These are phyloP conservation scores for Raphanus raphanistrum DNA, from an alignment of 345 rosid genomes.

Conservation along the genomic window DNA sequence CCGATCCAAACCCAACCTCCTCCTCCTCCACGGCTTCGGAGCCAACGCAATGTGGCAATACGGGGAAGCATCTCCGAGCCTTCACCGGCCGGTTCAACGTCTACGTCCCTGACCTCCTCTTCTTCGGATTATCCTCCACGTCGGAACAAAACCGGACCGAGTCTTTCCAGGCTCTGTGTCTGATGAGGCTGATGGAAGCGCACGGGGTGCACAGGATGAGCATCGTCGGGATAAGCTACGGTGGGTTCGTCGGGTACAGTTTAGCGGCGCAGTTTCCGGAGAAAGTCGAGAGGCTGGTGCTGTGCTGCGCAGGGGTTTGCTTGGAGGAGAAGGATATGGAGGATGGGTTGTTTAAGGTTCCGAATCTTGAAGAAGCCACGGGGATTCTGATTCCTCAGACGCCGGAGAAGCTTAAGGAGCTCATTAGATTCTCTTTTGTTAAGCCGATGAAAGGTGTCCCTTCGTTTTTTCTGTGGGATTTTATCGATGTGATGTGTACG, in stretches of 20 bases:
- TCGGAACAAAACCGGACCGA: conserved; percentile 49
- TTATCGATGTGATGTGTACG: conserved; percentile 71
- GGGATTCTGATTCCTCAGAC: conserved; percentile 67
- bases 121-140: conserved; percentile 64
- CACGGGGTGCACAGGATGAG: conserved; percentile 50
- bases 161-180: conserved; percentile 62
- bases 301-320: conserved; percentile 77
- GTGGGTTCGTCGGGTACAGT: conserved; percentile 79
- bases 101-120: conserved; percentile 71
- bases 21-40: conserved; percentile 74
- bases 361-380: conserved; percentile 62
- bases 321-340: conserved; percentile 72
- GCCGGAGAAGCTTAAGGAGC: conserved; percentile 61
- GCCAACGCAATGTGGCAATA: conserved; percentile 91
- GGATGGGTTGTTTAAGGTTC: conserved; percentile 60
- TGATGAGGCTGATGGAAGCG: conserved; percentile 56
- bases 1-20: conserved; percentile 49
- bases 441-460: conserved; percentile 51
- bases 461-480: conserved; percentile 58
- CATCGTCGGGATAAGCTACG: conserved; percentile 75
- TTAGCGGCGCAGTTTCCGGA: conserved; percentile 61
- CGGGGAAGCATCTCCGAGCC: conserved; percentile 51
- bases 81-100: conserved; percentile 66
- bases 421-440: conserved; percentile 61
- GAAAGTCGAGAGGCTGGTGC: conserved; percentile 55